phyloP scores from a whole-genome alignment of 495 filamentous ascomycete genomes.

The Penicillium manginii region DNA sequence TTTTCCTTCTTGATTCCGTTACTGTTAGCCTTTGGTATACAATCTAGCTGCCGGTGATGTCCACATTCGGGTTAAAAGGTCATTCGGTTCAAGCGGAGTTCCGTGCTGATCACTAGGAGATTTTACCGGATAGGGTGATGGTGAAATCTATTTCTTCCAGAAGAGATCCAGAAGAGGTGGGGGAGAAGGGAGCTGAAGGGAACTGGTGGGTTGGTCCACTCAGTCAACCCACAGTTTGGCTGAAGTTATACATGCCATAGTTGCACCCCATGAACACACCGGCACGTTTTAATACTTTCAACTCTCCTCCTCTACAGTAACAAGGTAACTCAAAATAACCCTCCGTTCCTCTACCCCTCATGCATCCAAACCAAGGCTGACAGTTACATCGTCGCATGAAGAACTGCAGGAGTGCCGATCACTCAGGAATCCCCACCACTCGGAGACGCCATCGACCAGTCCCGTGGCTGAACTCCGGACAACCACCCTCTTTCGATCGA shows the following conservation, averaged over 20 bases:
- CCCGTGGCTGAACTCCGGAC: slow-evolving; percentile 11
- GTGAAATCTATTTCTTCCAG: not conserved
- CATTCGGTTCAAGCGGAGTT: not conserved
- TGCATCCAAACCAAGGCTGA: slow-evolving; percentile 2
- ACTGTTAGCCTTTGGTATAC: not conserved
- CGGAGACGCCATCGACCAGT: slow-evolving; percentile 11
- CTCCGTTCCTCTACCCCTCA: not conserved
- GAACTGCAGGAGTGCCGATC: slow-evolving; percentile 30
- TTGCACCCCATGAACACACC: too few relatives aligned
- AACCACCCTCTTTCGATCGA: slow-evolving; percentile 8
- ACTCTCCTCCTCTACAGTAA: too few relatives aligned
- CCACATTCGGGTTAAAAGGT: not conserved
- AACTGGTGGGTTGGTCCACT: too few relatives aligned
- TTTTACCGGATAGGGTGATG: not conserved
- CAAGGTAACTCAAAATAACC: too few relatives aligned
- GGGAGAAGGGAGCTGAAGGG: too few relatives aligned
- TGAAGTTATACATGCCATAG: too few relatives aligned
- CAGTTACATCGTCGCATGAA: slow-evolving; percentile 18
- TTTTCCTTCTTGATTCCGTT: not conserved
- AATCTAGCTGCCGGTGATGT: too few relatives aligned
- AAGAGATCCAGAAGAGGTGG: not conserved
- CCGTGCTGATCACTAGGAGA: not conserved
- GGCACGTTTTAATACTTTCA: too few relatives aligned
- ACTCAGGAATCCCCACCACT: slow-evolving; percentile 22
- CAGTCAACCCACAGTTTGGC: too few relatives aligned